Conservation (phyloP, 2,329 filamentous ascomycete genomes). For the Macrophomina pseudophaseolina region DNA sequence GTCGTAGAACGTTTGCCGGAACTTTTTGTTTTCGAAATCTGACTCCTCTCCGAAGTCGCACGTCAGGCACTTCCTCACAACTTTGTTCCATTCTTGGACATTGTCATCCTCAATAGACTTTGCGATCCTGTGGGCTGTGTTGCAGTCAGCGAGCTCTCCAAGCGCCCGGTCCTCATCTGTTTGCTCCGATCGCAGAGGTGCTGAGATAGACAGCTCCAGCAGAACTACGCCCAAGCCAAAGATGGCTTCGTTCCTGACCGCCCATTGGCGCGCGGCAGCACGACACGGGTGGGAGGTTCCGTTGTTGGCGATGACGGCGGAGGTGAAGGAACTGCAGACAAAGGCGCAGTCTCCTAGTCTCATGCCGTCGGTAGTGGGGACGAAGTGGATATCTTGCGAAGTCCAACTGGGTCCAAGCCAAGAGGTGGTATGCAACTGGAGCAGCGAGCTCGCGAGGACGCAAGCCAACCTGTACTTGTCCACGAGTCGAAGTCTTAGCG, state of each 20-base stretch:
- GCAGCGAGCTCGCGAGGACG: background rate
- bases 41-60: conserved; percentile 4
- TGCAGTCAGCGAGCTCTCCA: background rate
- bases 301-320: background rate
- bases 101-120: background rate
- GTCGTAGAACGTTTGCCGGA: conserved; percentile 1
- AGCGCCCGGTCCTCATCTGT: background rate
- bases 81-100: background rate
- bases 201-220: conserved; percentile 1
- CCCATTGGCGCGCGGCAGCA: background rate
- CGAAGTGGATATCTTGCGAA: background rate
- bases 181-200: background rate
- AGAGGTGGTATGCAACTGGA: conserved; percentile 7
- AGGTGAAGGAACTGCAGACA: conserved; percentile 5
- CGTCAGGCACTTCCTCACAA: background rate
- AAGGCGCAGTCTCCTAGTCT: conserved; percentile 3
- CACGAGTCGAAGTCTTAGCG: conserved; percentile 9
- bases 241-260: conserved; percentile 12
- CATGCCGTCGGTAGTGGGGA: background rate
- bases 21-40: conserved; percentile 1
- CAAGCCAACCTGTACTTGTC: background rate
- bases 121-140: background rate
- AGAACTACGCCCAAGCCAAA: conserved; percentile 4
- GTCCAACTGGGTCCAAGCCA: conserved; percentile 5
- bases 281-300: background rate